A percentile compares a stretch with the other conserved stretches of the same genome.
phyloP scores from a whole-genome alignment of 2,329 filamentous ascomycete genomes.

The Aspergillus hortae region DNA sequence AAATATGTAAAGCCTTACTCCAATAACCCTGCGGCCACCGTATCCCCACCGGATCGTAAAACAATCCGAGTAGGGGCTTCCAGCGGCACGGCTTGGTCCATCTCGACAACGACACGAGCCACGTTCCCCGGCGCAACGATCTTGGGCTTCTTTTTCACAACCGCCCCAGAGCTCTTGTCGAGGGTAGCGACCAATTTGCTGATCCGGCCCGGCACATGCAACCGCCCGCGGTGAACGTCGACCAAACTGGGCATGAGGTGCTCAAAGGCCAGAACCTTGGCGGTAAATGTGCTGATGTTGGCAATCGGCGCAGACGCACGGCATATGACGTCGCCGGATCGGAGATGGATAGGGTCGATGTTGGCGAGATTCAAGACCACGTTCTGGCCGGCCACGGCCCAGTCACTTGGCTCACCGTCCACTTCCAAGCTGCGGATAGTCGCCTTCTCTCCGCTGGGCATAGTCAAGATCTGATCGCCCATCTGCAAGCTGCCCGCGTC shows the following conservation, averaged over 20 bases:
- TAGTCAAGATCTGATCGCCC: constrained; percentile 73
- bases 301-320: constrained; percentile 62
- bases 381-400: constrained; percentile 91
- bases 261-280: constrained; percentile 86
- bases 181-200: constrained; percentile 67
- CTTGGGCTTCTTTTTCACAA: constrained; percentile 77
- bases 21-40: constrained; percentile 81
- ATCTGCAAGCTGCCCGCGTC: constrained; percentile 80
- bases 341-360: constrained; percentile 79
- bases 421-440: constrained; percentile 78
- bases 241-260: constrained; percentile 83
- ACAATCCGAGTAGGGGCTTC: constrained; percentile 79
- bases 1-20: constrained; percentile 43
- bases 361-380: constrained; percentile 77
- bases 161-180: constrained; percentile 73
- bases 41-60: constrained; percentile 73
- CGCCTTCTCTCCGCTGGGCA: constrained; percentile 78
- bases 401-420: constrained; percentile 70
- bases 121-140: constrained; percentile 76
- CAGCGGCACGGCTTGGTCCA: constrained; percentile 71
- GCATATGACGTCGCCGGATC: constrained; percentile 84
- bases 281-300: constrained; percentile 69
- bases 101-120: constrained; percentile 71
- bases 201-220: constrained; percentile 76
- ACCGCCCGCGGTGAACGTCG: constrained; percentile 79